phyloP scores from a whole-genome alignment of 495 filamentous ascomycete genomes.

The Tuber aestivum region DNA sequence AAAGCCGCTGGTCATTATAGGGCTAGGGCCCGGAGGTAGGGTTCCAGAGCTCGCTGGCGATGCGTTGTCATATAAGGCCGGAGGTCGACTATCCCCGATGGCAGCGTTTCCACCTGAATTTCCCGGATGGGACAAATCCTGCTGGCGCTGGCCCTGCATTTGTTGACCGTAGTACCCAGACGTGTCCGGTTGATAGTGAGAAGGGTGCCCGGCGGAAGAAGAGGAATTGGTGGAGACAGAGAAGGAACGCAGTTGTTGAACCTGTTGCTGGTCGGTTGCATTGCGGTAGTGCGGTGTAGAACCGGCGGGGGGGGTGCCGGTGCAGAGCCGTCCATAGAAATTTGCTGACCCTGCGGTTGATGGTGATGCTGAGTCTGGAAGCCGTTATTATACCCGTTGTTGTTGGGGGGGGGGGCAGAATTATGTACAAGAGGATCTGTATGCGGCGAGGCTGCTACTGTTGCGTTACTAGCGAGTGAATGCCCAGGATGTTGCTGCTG shows the following conservation, averaged over 20 bases:
- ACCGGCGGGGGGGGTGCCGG: constrained; percentile 20
- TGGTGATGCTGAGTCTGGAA: constrained; percentile 33
- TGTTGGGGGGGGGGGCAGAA: constrained; percentile 26
- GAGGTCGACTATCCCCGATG: constrained; percentile 26
- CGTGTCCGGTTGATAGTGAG: constrained; percentile 27
- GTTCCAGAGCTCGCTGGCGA: constrained; percentile 31
- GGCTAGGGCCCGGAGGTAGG: constrained; percentile 31
- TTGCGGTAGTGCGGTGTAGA: constrained; percentile 25
- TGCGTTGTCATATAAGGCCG: constrained; percentile 27
- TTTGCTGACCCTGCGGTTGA: constrained; percentile 35
- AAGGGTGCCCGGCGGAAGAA: constrained; percentile 20
- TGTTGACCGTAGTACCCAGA: constrained; percentile 28
- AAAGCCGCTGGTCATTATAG: constrained; percentile 34
- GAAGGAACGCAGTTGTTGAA: constrained; percentile 32
- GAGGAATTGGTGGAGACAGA: constrained; percentile 26
- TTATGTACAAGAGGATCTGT: constrained; percentile 27
- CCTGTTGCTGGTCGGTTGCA: constrained; percentile 33
- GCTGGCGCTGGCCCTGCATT: constrained; percentile 10
- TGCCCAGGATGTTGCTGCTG: constrained; percentile 34
- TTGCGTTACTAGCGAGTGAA: constrained; percentile 22
- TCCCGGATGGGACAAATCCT: neutral
- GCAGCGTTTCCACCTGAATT: neutral
- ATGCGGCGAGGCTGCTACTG: constrained; percentile 24
- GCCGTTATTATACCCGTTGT: constrained; percentile 29
- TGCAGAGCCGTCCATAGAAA: constrained; percentile 28